Evolutionary conservation across 805 yeast species (phyloP), one percentile per base, ranked within the genome.

Genomic region (Metschnikowia cubensis): DNA sequence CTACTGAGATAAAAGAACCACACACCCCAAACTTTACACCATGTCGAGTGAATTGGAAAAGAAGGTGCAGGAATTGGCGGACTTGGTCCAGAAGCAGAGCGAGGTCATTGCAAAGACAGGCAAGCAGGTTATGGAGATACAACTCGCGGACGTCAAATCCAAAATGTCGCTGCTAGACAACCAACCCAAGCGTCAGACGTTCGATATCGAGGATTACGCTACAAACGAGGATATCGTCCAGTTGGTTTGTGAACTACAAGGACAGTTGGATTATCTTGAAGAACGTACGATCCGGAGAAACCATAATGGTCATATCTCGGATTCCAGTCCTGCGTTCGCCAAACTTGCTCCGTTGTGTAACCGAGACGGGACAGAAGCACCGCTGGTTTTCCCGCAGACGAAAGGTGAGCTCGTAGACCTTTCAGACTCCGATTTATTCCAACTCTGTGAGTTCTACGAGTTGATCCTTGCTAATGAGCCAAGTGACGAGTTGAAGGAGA

Each of bases 211-310:
- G 3, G 89, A 85, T 54, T 84, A 76, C 55, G 88, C 84, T 35
- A 82, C 92, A 3, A 85, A 88, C 57, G 95, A 87, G 50, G 98
- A 92, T 62, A 70, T 91, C 11, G 87, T 87, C 3, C 92, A 89
- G 62, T 73, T 91, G 42, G 97, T 90, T 13, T 89, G 88, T 10
- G 98, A 91, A 66, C 70, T 91, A 49, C 97, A 91, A 67, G 87
- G 88, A 7, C 97, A 91, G 68, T 75, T 91, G 60, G 91, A 87
- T 47, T 72, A 78, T 21, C 64, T 87, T 33, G 98, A 91, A 62
- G 88, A 87, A 57, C 78, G 96, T 57, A 79, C 86, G 15, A 77
- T 87, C 40, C 76, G 87, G 55, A 76, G 98, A 65, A 71, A 83
- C 3, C 78, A 80, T 54, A 90, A 90, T 63, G 72, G 87, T 1